Evolutionary conservation across 768 basidiomycete species (phyloP), one percentile per base, ranked within the genome.

Genomic region (Galerina sulciceps): DNA sequence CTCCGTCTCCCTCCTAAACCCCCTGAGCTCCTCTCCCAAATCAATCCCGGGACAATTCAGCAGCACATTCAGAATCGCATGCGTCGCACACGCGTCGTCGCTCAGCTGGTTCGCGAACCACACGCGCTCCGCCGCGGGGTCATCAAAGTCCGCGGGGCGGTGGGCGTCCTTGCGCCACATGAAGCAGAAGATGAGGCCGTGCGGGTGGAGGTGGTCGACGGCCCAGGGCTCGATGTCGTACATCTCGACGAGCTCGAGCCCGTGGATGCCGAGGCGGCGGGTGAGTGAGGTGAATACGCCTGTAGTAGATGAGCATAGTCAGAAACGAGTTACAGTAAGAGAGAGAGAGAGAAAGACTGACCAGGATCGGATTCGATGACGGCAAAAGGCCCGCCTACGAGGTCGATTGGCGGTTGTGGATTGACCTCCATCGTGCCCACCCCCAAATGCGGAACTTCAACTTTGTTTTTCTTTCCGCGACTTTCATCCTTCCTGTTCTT

Each of bases 101-200:
- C 81, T 85, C 22, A 89, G 77, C 68, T 89, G 87, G 69, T 88
- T 85, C 10, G 86, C 86, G 61, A 87, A 89, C 86, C 86, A 89
- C 9, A 88, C 80, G 23, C 71, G 75, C 57, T 82, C 80, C 2
- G 85, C 80, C 10, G 82, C 80, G 2, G 85, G 79, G 66, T 86
- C 82, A 26, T 79, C 73, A 60, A 83, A 81, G 63, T 81, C 81
- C 2, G 73, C 67, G 5, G 79, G 69, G 31, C 78, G 72, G 65
- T 81, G 79, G 4, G 71, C 49, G 62, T 85, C 84, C 60, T 81
- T 81, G 15, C 69, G 71, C 82, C 84, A 87, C 56, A 83, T 70
- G 67, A 85, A 87, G 69, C 86, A 88, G 67, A 88, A 83, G 26
- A 88, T 81, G 48, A 88, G 80, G 5, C 84, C 86, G 60, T 80